These are phyloP conservation scores for Trichoderma cornu-damae DNA, from an alignment of 2,329 filamentous ascomycete species.

Conservation along the genomic window DNA sequence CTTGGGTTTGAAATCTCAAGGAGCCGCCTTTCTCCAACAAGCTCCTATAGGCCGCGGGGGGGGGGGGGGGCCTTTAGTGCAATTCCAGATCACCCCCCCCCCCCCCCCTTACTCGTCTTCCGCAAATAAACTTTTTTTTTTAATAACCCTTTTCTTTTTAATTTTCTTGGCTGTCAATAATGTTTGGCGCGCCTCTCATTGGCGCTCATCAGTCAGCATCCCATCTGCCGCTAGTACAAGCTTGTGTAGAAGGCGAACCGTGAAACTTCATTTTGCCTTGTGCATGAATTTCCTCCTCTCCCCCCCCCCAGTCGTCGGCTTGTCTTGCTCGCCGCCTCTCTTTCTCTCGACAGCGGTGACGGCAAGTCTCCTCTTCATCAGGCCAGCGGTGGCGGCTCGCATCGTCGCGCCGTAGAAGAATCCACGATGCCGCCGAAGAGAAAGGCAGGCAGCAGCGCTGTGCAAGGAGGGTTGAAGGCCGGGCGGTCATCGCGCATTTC, in stretches of 20 bases:
- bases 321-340: constrained; percentile 10
- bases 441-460: constrained; percentile 52
- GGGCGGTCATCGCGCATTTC: constrained; percentile 54
- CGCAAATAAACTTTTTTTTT: neutral
- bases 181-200: neutral
- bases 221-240: neutral
- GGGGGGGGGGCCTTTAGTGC: constrained; percentile 5
- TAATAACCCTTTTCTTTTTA: no score
- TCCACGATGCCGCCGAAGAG: constrained; percentile 62
- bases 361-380: neutral
- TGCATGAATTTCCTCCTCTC: neutral
- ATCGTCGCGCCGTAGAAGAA: neutral
- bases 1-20: constrained; percentile 1
- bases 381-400: constrained; percentile 21
- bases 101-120: neutral
- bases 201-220: neutral
- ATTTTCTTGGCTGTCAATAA: no score
- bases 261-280: neutral
- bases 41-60: constrained; percentile 6
- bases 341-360: neutral
- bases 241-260: neutral
- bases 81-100: no score
- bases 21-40: neutral
- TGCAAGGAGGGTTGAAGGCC: constrained; percentile 47
- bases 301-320: constrained; percentile 1